Evolutionary conservation across 2,329 filamentous ascomycete genomes (phyloP), one percentile per base, ranked within the genome.

Genomic region (Gaeumannomyces tritici): DNA sequence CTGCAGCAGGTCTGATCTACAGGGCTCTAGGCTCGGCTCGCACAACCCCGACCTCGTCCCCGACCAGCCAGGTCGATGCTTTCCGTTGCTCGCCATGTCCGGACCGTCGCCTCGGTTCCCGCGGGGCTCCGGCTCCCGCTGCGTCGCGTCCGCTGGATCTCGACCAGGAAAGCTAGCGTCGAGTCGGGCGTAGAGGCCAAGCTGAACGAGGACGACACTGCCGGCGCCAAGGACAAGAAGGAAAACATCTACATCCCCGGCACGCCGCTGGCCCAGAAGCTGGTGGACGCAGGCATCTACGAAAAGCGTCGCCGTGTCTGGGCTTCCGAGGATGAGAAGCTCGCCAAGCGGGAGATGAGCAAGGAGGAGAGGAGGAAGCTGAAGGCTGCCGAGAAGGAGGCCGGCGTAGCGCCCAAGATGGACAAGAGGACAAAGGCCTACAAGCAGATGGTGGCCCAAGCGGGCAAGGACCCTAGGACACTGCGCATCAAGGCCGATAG

Each of bases 401-500:
- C 54, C n/a, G n/a, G 15, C 54, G 12, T 4, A n/a, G n/a, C 21
- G 11, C 11, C 21, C n/a, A 55, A 24, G 9, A 8, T 24, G 4
- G 54, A 55, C n/a, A 55, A 26, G 35, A 42, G 35, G 35, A 42
- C 35, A 42, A 42, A 42, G 35, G 35, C 35, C 35, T 42, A n/a
- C 15, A 58, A 33, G 57, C 29, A 13, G 21, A 7, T 1, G 33
- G 51, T 21, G 31, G 12, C 31, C 57, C 28, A 24, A 9, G 26
- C 51, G 7, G 24, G 55, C 61, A 63, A 57, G 33, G 59, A 1
- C 28, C 18, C 18, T n/a, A 18, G 29, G n/a, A 42, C 8, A 3
- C 13, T 15, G 24, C 63, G 62, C n/a, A 29, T 62, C 8, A 59
- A 61, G 24, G 73, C 64, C 55, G 78, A 80, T 63, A 73, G 70